phyloP scores from a whole-genome alignment of 2,329 filamentous ascomycete species.

The Exophiala lecanii-corni region DNA sequence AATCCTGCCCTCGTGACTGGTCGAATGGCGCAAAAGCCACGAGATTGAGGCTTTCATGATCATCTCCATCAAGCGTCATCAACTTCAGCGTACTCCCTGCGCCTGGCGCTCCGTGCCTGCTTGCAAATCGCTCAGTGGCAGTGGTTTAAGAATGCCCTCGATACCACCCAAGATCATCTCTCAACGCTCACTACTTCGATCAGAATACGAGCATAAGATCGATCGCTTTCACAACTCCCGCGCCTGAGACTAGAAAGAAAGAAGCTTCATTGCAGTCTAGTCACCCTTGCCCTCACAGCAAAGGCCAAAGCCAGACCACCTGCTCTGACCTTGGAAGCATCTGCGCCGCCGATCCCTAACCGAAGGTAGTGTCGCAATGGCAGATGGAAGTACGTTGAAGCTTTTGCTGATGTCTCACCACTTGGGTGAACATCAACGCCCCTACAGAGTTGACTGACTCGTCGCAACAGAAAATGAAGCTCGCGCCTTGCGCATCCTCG shows the following conservation, averaged over 20 bases:
- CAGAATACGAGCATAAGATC: no score
- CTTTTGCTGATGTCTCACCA: not conserved
- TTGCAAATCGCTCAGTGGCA: no score
- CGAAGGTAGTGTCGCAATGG: constrained; percentile 22
- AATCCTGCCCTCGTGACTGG: constrained; percentile 16
- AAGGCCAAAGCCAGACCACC: no score
- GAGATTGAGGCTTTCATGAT: constrained; percentile 13
- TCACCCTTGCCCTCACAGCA: no score
- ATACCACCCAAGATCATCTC: constrained; percentile 9
- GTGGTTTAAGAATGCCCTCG: constrained; percentile 24
- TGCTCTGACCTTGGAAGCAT: no score
- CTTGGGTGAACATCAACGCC: not conserved
- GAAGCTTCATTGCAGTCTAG: no score
- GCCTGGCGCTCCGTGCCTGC: no score
- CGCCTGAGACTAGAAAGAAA: no score
- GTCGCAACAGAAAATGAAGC: constrained; percentile 54
- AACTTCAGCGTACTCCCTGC: not conserved
- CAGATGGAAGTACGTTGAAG: constrained; percentile 26
- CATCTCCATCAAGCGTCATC: not conserved
- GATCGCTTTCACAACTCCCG: no score
- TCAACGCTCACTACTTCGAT: constrained; percentile 4
- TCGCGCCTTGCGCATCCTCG: constrained; percentile 57
- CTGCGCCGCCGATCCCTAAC: no score
- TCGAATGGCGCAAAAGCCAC: constrained; percentile 17
- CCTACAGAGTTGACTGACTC: constrained; percentile 15